phyloP scores from a whole-genome alignment of 345 rosid genomes.

The Moricandia moricandioides region DNA sequence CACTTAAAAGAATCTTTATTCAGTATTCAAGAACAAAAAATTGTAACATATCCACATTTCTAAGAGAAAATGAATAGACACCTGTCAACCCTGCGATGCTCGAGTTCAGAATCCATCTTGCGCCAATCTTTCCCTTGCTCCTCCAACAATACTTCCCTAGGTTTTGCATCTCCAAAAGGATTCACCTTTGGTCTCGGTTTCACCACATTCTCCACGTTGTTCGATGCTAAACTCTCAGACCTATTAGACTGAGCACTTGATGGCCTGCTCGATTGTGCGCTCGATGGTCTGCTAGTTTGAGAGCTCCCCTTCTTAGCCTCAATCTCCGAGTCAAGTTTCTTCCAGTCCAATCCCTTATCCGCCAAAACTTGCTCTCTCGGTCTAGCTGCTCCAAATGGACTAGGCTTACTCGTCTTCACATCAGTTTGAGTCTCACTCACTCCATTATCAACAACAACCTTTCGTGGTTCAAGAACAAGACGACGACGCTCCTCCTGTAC shows the following conservation, averaged over 20 bases:
- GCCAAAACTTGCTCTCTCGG: constrained; percentile 92
- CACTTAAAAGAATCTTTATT: too few species aligned
- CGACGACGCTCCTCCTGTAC: constrained; percentile 62
- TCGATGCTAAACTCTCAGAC: constrained; percentile 71
- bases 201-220: constrained; percentile 45
- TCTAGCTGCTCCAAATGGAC: constrained; percentile 90
- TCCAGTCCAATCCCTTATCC: constrained; percentile 93
- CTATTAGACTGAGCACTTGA: constrained; percentile 78
- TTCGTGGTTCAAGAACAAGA: constrained; percentile 64
- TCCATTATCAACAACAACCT: constrained; percentile 40
- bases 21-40: neutral
- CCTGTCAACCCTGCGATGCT: constrained; percentile 78
- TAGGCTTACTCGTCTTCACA: constrained; percentile 59
- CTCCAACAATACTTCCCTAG: constrained; percentile 84
- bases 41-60: too few species aligned
- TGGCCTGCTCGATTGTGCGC: constrained; percentile 90
- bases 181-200: constrained; percentile 79
- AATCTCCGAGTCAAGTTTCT: constrained; percentile 72
- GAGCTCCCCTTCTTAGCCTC: constrained; percentile 61
- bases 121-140: constrained; percentile 93
- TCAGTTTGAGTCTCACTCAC: constrained; percentile 38
- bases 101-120: constrained; percentile 80
- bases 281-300: constrained; percentile 23
- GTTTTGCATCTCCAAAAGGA: constrained; percentile 99
- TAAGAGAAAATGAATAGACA: too few species aligned